A percentile compares a stretch with the other conserved stretches of the same genome.
These are phyloP conservation scores for Eragrostis nindensis DNA, from an alignment of 176 grass and related monocot genomes.

Conservation along the genomic window DNA sequence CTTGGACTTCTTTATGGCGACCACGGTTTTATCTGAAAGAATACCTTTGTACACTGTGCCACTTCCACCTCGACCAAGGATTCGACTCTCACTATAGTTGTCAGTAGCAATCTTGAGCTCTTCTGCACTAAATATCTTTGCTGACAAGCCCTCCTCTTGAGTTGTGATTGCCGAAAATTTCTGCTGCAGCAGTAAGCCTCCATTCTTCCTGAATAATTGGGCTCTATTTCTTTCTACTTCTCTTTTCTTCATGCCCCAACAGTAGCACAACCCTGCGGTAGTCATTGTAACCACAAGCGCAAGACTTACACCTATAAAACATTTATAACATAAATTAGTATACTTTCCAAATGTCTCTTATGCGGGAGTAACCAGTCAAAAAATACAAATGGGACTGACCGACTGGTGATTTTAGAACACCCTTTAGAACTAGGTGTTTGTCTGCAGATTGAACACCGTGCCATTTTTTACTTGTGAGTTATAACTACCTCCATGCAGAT, in stretches of 20 bases:
- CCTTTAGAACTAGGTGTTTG: no score
- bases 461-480: not conserved
- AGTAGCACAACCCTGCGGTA: not conserved
- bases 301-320: slow-evolving; percentile 36
- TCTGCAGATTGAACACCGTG: not conserved
- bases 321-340: not conserved
- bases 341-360: not conserved
- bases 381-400: not conserved
- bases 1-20: slow-evolving; percentile 66
- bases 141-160: not conserved
- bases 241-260: slow-evolving; percentile 39
- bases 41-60: slow-evolving; percentile 58
- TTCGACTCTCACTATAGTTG: slow-evolving; percentile 33
- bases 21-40: slow-evolving; percentile 22
- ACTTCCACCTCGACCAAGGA: slow-evolving; percentile 54
- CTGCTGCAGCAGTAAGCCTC: slow-evolving; percentile 58
- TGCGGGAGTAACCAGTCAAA: not conserved
- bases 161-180: slow-evolving; percentile 37
- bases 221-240: slow-evolving; percentile 22
- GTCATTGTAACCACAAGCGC: slow-evolving; percentile 27
- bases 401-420: not conserved
- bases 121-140: slow-evolving; percentile 60
- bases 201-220: slow-evolving; percentile 53
- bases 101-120: slow-evolving; percentile 50
- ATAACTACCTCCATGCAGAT: not conserved